These are phyloP conservation scores for Furculomyces boomerangus DNA, from an alignment of 371 early-diverging fungal species.

Conservation along the genomic window DNA sequence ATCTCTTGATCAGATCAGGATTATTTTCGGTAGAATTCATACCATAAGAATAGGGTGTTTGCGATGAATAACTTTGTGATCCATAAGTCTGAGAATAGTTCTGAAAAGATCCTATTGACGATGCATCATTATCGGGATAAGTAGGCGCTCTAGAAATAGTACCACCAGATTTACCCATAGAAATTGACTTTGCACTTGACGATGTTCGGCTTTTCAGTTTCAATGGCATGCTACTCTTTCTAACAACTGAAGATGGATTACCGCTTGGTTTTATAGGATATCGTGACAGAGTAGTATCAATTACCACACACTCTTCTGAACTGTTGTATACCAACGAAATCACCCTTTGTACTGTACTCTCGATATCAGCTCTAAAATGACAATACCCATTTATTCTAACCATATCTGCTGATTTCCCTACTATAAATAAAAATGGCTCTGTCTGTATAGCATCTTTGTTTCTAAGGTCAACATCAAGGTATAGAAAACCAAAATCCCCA, in stretches of 20 bases:
- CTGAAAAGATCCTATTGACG: not conserved
- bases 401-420: constrained; percentile 44
- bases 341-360: constrained; percentile 37
- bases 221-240: not conserved
- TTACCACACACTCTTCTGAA: not conserved
- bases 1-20: not conserved
- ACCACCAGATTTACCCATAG: not conserved
- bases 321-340: not conserved
- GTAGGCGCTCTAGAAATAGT: constrained; percentile 1
- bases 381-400: constrained; percentile 50
- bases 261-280: too few relatives aligned
- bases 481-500: constrained; percentile 69
- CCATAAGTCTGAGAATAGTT: not conserved
- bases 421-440: constrained; percentile 51
- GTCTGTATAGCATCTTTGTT: constrained; percentile 8
- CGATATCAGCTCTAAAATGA: constrained; percentile 56
- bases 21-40: not conserved
- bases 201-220: not conserved
- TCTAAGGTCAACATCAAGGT: constrained; percentile 48
- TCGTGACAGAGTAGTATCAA: not conserved
- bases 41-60: not conserved
- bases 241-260: too few relatives aligned
- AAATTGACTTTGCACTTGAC: not conserved
- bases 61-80: not conserved
- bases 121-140: constrained; percentile 1